phyloP scores from a whole-genome alignment of 257 asterid species.

The Osmanthus fragrans region DNA sequence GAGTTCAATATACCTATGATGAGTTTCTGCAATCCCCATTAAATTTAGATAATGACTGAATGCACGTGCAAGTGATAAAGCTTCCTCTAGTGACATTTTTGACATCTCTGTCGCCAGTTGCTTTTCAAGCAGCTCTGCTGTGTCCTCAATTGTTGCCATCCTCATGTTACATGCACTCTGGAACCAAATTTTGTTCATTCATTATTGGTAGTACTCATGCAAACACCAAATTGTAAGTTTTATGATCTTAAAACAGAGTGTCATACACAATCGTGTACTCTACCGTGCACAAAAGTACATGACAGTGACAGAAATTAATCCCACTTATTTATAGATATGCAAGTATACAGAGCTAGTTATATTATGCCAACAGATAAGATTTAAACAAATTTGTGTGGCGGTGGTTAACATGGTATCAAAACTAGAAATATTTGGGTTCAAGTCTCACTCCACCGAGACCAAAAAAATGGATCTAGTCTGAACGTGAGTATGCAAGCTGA shows the following conservation, averaged over 20 bases:
- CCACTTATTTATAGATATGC: not conserved
- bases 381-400: too few relatives aligned
- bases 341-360: not conserved
- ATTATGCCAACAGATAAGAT: too few relatives aligned
- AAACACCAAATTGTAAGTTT: not conserved
- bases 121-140: constrained; percentile 94
- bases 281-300: not conserved
- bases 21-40: constrained; percentile 94
- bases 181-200: constrained; percentile 13
- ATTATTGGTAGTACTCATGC: constrained; percentile 21
- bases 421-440: too few relatives aligned
- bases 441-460: too few relatives aligned
- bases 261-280: not conserved
- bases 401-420: too few relatives aligned
- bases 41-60: constrained; percentile 90
- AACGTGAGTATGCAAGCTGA: too few relatives aligned
- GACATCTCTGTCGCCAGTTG: constrained; percentile 79
- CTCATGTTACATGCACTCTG: constrained; percentile 95
- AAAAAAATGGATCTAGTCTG: too few relatives aligned
- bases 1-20: constrained; percentile 63
- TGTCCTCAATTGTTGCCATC: constrained; percentile 81
- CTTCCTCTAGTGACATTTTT: constrained; percentile 87
- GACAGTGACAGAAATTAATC: not conserved
- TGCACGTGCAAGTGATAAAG: constrained; percentile 79
- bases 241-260: not conserved